Evolutionary conservation across 2,329 filamentous ascomycete species (phyloP).

Genomic region (Penicillium palitans): DNA sequence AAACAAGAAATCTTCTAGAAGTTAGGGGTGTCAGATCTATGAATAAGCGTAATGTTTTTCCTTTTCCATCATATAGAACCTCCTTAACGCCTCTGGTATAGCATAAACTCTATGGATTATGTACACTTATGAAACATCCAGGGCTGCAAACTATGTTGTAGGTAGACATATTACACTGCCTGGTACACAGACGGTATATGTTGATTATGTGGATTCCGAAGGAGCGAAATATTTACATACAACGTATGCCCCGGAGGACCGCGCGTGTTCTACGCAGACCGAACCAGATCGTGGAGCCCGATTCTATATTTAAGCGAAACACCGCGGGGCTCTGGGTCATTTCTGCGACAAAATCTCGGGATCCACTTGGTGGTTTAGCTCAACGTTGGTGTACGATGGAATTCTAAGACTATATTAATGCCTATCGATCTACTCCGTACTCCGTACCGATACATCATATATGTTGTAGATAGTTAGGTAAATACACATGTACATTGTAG

Average conservation of each 20-base stretch:
- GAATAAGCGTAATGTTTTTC: not conserved
- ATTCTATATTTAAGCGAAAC: constrained; percentile 18
- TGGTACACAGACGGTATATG: not conserved
- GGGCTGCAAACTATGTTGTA: not conserved
- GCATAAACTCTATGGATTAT: no score
- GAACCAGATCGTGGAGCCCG: not conserved
- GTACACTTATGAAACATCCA: no score
- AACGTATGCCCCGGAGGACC: not conserved
- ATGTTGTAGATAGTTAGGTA: no score
- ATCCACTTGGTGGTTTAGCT: constrained; percentile 10
- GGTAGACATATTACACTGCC: not conserved
- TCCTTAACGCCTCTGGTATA: not conserved
- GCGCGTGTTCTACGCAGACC: not conserved
- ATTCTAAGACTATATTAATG: not conserved
- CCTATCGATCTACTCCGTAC: not conserved
- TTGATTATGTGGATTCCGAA: not conserved
- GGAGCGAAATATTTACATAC: not conserved
- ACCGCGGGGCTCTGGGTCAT: constrained; percentile 8
- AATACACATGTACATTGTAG: not conserved
- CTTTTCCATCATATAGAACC: not conserved
- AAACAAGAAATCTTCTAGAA: not conserved
- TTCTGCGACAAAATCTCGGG: not conserved
- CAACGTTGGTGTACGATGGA: not conserved
- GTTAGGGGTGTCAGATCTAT: not conserved
- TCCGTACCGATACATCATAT: no score